phyloP scores from a whole-genome alignment of 495 filamentous ascomycete species.

The Penicillium psychrofluorescens region DNA sequence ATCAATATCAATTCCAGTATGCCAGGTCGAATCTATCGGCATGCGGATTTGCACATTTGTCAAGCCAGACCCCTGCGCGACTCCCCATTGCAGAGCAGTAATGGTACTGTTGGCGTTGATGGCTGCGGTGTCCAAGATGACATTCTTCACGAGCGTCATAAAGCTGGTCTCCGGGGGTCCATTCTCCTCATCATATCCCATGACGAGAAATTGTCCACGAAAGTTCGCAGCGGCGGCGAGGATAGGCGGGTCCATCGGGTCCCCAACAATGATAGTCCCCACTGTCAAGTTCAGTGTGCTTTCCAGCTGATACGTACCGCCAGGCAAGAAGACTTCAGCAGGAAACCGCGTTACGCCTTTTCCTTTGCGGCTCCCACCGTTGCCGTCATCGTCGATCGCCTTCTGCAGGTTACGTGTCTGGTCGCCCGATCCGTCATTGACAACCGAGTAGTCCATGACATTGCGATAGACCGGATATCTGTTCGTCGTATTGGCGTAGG shows the following conservation, averaged over 20 bases:
- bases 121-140: conserved; percentile 32
- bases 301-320: conserved; percentile 36
- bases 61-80: conserved; percentile 60
- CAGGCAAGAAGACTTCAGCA: conserved; percentile 43
- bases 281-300: conserved; percentile 33
- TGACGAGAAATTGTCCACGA: conserved; percentile 19
- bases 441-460: conserved; percentile 45
- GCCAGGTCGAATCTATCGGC: conserved; percentile 43
- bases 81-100: conserved; percentile 54
- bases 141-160: conserved; percentile 34
- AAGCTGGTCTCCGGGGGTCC: conserved; percentile 34
- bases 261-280: conserved; percentile 38
- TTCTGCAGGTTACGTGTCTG: conserved; percentile 35
- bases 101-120: conserved; percentile 19
- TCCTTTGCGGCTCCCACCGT: conserved; percentile 26
- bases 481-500: conserved; percentile 24
- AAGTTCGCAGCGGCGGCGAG: conserved; percentile 28
- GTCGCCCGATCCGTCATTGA: conserved; percentile 37
- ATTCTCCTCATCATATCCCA: conserved; percentile 24
- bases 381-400: conserved; percentile 29
- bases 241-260: conserved; percentile 28
- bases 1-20: conserved; percentile 42
- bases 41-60: conserved; percentile 71
- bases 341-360: conserved; percentile 40
- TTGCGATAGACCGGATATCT: conserved; percentile 51